Conservation (phyloP, 768 basidiomycete genomes). For the Russula earlei region DNA sequence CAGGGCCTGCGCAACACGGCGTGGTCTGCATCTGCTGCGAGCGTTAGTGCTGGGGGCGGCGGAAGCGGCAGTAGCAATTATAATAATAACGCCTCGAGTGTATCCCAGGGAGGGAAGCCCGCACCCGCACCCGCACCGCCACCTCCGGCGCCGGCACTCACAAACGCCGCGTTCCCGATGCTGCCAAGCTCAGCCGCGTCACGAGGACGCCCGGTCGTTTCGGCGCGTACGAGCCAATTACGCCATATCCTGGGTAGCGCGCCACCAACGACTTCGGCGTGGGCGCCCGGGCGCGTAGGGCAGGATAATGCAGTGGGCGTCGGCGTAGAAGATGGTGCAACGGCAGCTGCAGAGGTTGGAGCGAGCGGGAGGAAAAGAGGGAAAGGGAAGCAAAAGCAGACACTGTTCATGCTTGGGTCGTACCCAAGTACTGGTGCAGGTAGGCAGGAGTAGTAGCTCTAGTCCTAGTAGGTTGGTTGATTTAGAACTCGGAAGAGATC, state of each 20-base stretch:
- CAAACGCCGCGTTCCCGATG: constrained; percentile 56
- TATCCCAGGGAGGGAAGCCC: background rate
- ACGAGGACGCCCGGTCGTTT: constrained; percentile 34
- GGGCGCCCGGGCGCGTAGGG: constrained; percentile 20
- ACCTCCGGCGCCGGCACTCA: constrained; percentile 38
- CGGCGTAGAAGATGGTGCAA: constrained; percentile 2
- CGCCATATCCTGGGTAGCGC: constrained; percentile 55
- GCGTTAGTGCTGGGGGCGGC: constrained; percentile 20
- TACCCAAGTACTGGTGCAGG: constrained; percentile 31
- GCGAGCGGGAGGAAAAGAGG: constrained; percentile 55
- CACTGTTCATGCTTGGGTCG: constrained; percentile 57
- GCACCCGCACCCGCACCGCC: constrained; percentile 15
- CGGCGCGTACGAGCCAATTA: constrained; percentile 58
- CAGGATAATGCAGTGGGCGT: constrained; percentile 13
- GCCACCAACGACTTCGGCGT: constrained; percentile 27
- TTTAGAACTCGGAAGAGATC: background rate
- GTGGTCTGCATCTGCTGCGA: constrained; percentile 22
- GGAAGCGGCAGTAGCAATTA: constrained; percentile 6
- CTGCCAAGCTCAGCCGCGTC: constrained; percentile 40
- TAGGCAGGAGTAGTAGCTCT: background rate
- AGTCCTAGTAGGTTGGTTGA: background rate
- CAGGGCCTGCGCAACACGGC: constrained; percentile 17
- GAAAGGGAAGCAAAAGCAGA: constrained; percentile 81
- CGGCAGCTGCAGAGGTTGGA: background rate
- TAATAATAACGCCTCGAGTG: background rate